Evolutionary conservation across 306 rosid species (phyloP), one percentile per base, ranked within the genome.

Genomic region (Pterocarpus macrocarpus): DNA sequence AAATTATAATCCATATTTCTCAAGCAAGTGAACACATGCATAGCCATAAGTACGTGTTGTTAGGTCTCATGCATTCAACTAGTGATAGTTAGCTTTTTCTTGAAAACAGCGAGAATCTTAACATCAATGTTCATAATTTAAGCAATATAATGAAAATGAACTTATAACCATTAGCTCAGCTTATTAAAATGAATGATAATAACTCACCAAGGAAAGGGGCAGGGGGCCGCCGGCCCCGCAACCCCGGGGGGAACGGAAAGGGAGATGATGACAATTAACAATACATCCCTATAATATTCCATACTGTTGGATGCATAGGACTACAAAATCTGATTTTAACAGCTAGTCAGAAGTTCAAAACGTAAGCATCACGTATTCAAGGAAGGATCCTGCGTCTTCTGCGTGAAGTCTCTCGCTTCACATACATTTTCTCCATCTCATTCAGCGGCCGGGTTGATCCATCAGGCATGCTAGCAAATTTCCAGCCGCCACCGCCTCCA

Each of bases 401-500:
- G 81, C 96, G 93, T 2, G 97, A 98, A 30, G 98, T 91, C 80
- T 95, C 98, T 82, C 95, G 85, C 84, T 53, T 90, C 65, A 86
- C 95, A 32, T 91, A 22, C 99, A 95, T 89, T 76, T 90, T 90
- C 90, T 95, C 98, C 86, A 76, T 89, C 83, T 93, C 98, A 57
- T 93, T 90, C 73, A 91, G 86, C 4, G 96, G 93, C 73, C 99
- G 85, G 62, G 90, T 93, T 16, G 98, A 95, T 77, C 99, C 99
- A 89, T 95, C 92, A 0, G 97, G 91, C 81, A 86, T 69, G 88
- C 97, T 91, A 13, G 89, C 94, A 78, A 95, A 93, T 87, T 88
- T 95, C 99, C 97, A 90, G 55, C 98, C 97, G 0, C 97, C 98
- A 4, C 92, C 96, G 64, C 83, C 87, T 38, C 98, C 97, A 75